A percentile compares a stretch with the other conserved stretches of the same genome.
phyloP scores from a whole-genome alignment of 1,139 yeast genomes.

The Blastobotrys aristatus region DNA sequence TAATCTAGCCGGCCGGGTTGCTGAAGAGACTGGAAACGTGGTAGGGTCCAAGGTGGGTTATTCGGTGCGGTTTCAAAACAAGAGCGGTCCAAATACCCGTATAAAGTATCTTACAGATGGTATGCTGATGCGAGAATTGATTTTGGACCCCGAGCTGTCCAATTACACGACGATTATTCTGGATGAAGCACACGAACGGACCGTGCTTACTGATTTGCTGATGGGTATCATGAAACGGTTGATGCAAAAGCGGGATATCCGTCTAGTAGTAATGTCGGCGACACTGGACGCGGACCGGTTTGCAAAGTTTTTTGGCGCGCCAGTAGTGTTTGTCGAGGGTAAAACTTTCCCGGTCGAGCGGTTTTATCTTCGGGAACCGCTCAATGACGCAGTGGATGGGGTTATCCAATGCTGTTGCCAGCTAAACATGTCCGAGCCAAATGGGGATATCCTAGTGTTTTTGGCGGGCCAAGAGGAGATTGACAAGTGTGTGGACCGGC shows the following conservation, averaged over 20 bases:
- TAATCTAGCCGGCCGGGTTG: slow-evolving; percentile 85
- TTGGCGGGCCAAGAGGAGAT: slow-evolving; percentile 97
- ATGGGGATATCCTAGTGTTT: slow-evolving; percentile 85
- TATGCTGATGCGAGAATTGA: slow-evolving; percentile 87
- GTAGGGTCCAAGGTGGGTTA: slow-evolving; percentile 86
- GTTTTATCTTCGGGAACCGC: slow-evolving; percentile 52
- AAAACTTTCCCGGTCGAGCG: slow-evolving; percentile 80
- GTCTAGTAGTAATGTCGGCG: slow-evolving; percentile 83
- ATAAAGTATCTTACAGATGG: slow-evolving; percentile 92
- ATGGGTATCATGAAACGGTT: slow-evolving; percentile 81
- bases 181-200: slow-evolving; percentile 98
- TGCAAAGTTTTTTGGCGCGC: slow-evolving; percentile 74
- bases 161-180: slow-evolving; percentile 75
- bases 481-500: slow-evolving; percentile 68
- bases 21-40: slow-evolving; percentile 69
- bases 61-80: slow-evolving; percentile 79
- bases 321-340: slow-evolving; percentile 82
- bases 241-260: slow-evolving; percentile 39
- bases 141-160: slow-evolving; percentile 62
- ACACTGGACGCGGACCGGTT: slow-evolving; percentile 91
- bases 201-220: slow-evolving; percentile 82
- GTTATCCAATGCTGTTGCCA: slow-evolving; percentile 72
- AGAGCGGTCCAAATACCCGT: slow-evolving; percentile 49
- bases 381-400: slow-evolving; percentile 81
- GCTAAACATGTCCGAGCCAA: slow-evolving; percentile 67